Percentiles rank a stretch among this genome's conserved stretches.
These are phyloP conservation scores for Fusarium decemcellulare DNA, from an alignment of 2,329 filamentous ascomycete species.

Conservation along the genomic window DNA sequence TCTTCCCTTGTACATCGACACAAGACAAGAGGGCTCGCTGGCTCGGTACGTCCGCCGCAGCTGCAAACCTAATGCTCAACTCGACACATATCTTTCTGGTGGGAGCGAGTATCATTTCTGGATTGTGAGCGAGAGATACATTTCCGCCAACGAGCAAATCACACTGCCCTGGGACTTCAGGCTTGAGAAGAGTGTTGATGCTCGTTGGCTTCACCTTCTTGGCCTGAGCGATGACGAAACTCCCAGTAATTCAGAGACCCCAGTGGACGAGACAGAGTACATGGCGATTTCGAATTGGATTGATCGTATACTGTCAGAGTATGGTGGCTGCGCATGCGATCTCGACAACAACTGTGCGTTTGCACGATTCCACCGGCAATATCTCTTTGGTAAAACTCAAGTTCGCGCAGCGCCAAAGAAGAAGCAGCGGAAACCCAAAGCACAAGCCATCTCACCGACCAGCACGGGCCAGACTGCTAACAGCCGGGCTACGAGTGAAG, in stretches of 20 bases:
- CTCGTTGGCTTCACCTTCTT: slow-evolving; percentile 70
- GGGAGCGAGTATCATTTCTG: slow-evolving; percentile 91
- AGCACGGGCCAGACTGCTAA: slow-evolving; percentile 74
- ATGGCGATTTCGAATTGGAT: slow-evolving; percentile 75
- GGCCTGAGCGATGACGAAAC: slow-evolving; percentile 74
- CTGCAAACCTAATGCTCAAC: slow-evolving; percentile 88
- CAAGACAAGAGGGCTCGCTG: slow-evolving; percentile 85
- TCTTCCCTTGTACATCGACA: slow-evolving; percentile 94
- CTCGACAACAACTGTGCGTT: slow-evolving; percentile 74
- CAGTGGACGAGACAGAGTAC: slow-evolving; percentile 73
- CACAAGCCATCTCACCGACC: slow-evolving; percentile 71
- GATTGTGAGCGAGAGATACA: slow-evolving; percentile 86
- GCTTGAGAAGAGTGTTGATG: slow-evolving; percentile 68
- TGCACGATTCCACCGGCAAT: slow-evolving; percentile 72
- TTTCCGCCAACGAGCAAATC: slow-evolving; percentile 74
- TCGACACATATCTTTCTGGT: slow-evolving; percentile 88
- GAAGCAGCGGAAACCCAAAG: slow-evolving; percentile 69
- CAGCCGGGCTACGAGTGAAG: slow-evolving; percentile 75
- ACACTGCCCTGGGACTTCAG: slow-evolving; percentile 79
- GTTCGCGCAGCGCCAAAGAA: slow-evolving; percentile 59
- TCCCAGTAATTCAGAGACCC: slow-evolving; percentile 63
- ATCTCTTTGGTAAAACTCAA: slow-evolving; percentile 62
- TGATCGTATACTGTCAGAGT: slow-evolving; percentile 79
- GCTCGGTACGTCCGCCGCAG: slow-evolving; percentile 93
- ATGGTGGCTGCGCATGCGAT: slow-evolving; percentile 84